Conservation (phyloP, 2,329 filamentous ascomycete species). For the Hypoxylon sp. region DNA sequence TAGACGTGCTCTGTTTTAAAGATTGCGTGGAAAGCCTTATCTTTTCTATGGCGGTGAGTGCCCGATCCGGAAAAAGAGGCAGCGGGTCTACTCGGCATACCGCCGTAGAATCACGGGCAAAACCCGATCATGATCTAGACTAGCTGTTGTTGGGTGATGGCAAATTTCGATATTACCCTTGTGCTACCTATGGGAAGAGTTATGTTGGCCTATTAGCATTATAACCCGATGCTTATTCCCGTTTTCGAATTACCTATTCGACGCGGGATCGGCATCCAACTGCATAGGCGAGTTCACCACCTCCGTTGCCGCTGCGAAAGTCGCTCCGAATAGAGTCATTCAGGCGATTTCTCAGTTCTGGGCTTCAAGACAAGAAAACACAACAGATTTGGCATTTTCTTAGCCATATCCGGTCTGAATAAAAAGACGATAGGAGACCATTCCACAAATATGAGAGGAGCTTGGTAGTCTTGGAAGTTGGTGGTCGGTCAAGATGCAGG, state of each 20-base stretch:
- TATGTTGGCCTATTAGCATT: conserved; percentile 4
- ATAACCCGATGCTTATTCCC: conserved; percentile 35
- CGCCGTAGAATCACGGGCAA: conserved; percentile 8
- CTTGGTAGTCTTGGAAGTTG: conserved; percentile 3
- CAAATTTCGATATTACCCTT: conserved; percentile 21
- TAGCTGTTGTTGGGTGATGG: conserved; percentile 3
- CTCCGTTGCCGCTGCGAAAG: conserved; percentile 49
- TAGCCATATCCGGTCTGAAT: conserved; percentile 1
- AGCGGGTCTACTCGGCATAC: conserved; percentile 1
- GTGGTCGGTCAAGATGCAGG: conserved; percentile 12
- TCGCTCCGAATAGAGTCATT: conserved; percentile 37
- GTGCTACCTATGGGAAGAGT: neutral
- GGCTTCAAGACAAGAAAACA: neutral
- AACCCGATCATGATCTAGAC: conserved; percentile 21
- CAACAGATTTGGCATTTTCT: conserved; percentile 8
- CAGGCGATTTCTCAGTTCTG: conserved; percentile 13
- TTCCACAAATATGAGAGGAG: conserved; percentile 47
- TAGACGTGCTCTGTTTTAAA: neutral
- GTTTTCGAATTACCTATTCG: conserved; percentile 32
- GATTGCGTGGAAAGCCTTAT: neutral
- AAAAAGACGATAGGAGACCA: conserved; percentile 31
- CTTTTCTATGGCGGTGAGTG: conserved; percentile 37
- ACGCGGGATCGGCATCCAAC: conserved; percentile 45
- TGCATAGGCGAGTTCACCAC: conserved; percentile 31
- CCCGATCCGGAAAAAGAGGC: conserved; percentile 22